Conservation (phyloP, 2,329 filamentous ascomycete species). For the Colletotrichum chlorophyti region DNA sequence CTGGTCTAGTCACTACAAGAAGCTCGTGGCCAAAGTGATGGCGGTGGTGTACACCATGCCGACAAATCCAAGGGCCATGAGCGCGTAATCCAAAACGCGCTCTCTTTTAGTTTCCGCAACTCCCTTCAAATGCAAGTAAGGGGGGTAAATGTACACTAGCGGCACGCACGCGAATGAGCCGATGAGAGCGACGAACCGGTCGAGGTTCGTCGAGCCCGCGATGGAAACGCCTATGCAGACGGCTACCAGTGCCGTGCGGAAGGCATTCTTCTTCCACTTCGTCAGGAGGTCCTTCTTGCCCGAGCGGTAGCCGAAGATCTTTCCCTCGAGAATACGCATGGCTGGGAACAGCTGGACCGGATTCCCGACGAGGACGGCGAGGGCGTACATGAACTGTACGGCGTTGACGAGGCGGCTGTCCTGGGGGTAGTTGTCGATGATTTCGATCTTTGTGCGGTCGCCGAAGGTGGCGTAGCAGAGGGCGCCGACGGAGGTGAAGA, state of each 20-base stretch:
- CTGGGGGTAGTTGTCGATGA: conserved; percentile 80
- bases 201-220: conserved; percentile 70
- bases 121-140: conserved; percentile 73
- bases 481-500: conserved; percentile 76
- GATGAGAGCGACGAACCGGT: conserved; percentile 95
- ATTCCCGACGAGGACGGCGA: conserved; percentile 76
- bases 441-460: conserved; percentile 70
- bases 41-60: conserved; percentile 77
- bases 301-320: conserved; percentile 70
- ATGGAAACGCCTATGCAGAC: conserved; percentile 68
- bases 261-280: conserved; percentile 80
- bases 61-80: conserved; percentile 68
- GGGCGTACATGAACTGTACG: conserved; percentile 76
- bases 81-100: conserved; percentile 64
- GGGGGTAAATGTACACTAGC: conserved; percentile 85
- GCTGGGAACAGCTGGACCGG: conserved; percentile 80
- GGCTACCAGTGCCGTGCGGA: conserved; percentile 63
- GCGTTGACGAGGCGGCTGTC: conserved; percentile 75
- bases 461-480: conserved; percentile 80
- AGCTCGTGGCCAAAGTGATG: conserved; percentile 61
- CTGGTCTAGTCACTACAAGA: conserved; percentile 32
- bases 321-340: conserved; percentile 73
- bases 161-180: conserved; percentile 98
- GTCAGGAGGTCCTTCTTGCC: conserved; percentile 69
- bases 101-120: conserved; percentile 62